phyloP scores from a whole-genome alignment of 106 monocot genomes.

The Acanthochlamys bracteata region DNA sequence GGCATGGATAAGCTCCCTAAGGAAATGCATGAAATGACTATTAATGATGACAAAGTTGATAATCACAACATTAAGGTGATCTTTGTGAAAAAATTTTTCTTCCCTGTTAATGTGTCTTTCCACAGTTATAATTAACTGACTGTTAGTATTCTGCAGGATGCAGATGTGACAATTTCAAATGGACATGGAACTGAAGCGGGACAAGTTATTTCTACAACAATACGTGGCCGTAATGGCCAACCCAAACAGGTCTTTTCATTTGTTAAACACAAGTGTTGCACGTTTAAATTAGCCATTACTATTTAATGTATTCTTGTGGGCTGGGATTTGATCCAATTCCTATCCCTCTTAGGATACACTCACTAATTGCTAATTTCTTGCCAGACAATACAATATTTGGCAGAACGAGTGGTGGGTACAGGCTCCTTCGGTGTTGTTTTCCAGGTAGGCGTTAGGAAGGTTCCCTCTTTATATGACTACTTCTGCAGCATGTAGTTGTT shows the following conservation, averaged over 20 bases:
- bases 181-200: constrained; percentile 66
- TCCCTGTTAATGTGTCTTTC: not conserved
- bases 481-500: not conserved
- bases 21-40: constrained; percentile 27
- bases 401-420: constrained; percentile 76
- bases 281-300: not conserved
- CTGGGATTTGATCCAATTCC: not conserved
- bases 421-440: constrained; percentile 94
- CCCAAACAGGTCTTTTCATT: constrained; percentile 58
- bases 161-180: constrained; percentile 35
- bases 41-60: constrained; percentile 21
- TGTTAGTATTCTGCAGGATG: constrained; percentile 19
- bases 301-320: not conserved
- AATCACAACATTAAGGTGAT: constrained; percentile 23
- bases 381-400: constrained; percentile 82
- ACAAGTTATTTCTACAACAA: constrained; percentile 67
- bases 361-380: constrained; percentile 3
- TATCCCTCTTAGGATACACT: not conserved
- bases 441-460: constrained; percentile 33
- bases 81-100: not conserved
- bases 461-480: not conserved
- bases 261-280: not conserved
- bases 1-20: constrained; percentile 29
- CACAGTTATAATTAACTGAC: not conserved
- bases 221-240: constrained; percentile 72